A percentile compares a stretch with the other conserved stretches of the same genome.
These are phyloP conservation scores for Panaeolus papilionaceus DNA, from an alignment of 768 basidiomycete species.

Conservation along the genomic window DNA sequence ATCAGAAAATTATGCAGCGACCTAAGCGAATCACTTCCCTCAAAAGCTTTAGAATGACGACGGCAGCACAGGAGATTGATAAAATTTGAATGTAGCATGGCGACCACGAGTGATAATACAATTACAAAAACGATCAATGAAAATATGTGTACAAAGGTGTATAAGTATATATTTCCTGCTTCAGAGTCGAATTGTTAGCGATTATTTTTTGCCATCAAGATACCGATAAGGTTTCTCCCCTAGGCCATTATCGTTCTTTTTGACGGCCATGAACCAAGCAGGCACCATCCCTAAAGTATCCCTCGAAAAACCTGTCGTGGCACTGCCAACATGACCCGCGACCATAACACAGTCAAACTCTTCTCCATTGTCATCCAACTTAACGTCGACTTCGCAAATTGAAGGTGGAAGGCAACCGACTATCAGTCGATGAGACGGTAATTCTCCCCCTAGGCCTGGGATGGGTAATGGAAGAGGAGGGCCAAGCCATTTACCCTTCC, in stretches of 20 bases:
- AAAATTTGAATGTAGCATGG: too few species aligned
- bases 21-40: too few species aligned
- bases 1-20: too few species aligned
- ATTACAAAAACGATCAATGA: too few species aligned
- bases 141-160: too few species aligned
- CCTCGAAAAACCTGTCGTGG: constrained; percentile 17
- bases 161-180: too few species aligned
- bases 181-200: too few species aligned
- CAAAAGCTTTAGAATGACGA: too few species aligned
- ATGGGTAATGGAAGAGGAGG: constrained; percentile 8
- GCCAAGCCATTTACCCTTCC: constrained; percentile 26
- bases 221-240: too few species aligned
- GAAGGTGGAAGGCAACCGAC: constrained; percentile 25
- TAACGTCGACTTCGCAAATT: constrained; percentile 24
- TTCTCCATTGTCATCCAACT: constrained; percentile 29
- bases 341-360: constrained; percentile 27
- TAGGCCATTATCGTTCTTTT: neutral
- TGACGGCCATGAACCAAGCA: constrained; percentile 2
- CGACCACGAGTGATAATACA: too few species aligned
- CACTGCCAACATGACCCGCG: constrained; percentile 30
- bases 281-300: constrained; percentile 22
- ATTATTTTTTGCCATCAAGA: too few species aligned
- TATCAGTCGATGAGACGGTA: constrained; percentile 12
- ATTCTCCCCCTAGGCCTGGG: neutral
- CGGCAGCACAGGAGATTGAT: too few species aligned